These are phyloP conservation scores for Fraxinus cuspidata DNA, from an alignment of 257 asterid species.

Conservation along the genomic window DNA sequence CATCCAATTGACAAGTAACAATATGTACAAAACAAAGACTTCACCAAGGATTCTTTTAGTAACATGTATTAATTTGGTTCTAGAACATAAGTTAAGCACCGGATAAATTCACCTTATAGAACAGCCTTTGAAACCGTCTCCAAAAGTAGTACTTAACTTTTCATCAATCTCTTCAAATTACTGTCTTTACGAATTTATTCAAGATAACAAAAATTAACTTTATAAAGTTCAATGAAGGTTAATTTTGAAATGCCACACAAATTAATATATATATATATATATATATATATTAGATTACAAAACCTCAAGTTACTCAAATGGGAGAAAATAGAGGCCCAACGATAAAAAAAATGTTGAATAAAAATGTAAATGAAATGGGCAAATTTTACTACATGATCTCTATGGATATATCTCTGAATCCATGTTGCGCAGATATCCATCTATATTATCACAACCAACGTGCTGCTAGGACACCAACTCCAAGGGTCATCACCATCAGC, in stretches of 20 bases:
- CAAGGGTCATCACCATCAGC: conserved; percentile 31
- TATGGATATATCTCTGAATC: neutral
- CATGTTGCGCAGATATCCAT: neutral
- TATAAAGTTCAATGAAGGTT: neutral
- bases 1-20: too few species aligned
- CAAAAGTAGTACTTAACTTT: neutral
- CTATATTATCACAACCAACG: conserved; percentile 35
- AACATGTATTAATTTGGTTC: too few species aligned
- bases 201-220: neutral
- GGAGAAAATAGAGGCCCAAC: neutral
- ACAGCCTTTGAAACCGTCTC: neutral
- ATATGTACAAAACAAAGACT: too few species aligned
- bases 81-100: too few species aligned
- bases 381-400: neutral
- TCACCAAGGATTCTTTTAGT: too few species aligned
- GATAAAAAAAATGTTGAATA: neutral
- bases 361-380: neutral
- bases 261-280: neutral
- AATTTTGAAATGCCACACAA: neutral
- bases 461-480: conserved; percentile 28
- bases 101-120: too few species aligned
- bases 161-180: neutral
- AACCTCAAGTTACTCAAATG: neutral
- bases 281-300: neutral
- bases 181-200: neutral